Evolutionary conservation across 768 basidiomycete species (phyloP).

Genomic region (Suillus bovinus): DNA sequence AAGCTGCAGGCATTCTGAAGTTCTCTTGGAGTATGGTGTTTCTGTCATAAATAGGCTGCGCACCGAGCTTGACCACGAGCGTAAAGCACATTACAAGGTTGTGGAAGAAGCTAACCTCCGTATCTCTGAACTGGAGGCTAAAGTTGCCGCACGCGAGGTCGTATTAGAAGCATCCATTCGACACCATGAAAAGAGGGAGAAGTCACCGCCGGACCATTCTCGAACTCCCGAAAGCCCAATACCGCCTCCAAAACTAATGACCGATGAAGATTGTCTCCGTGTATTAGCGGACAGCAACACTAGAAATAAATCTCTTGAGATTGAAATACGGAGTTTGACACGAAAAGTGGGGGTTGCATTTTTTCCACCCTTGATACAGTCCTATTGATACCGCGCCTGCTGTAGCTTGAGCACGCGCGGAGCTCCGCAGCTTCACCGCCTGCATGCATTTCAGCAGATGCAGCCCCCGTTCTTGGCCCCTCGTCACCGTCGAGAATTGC

Average conservation of each 20-base stretch:
- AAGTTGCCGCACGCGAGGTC: conserved; percentile 56
- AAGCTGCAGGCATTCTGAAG: conserved; percentile 18
- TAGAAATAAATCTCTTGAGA: conserved; percentile 45
- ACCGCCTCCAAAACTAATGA: conserved; percentile 21
- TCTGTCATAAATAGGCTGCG: conserved; percentile 45
- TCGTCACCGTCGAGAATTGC: not conserved
- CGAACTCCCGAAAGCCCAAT: conserved; percentile 10
- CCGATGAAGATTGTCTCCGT: conserved; percentile 41
- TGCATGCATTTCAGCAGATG: not conserved
- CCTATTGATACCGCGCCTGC: not conserved
- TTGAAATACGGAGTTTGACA: conserved; percentile 42
- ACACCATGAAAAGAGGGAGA: conserved; percentile 4
- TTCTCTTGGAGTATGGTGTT: conserved; percentile 43
- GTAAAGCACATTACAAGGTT: conserved; percentile 41
- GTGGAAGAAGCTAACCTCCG: conserved; percentile 40
- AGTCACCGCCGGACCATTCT: not conserved
- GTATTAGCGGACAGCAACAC: conserved; percentile 39
- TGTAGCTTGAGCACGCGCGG: not conserved
- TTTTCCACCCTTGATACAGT: not conserved
- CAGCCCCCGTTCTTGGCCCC: not conserved
- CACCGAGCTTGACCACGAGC: conserved; percentile 45
- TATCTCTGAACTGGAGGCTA: conserved; percentile 49
- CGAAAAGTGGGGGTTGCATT: conserved; percentile 32
- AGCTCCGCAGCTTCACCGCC: not conserved
- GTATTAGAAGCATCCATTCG: conserved; percentile 45